Base-by-base conservation (phyloP, 352 stramenopile species). In the Phytophthora palmivora region DNA sequence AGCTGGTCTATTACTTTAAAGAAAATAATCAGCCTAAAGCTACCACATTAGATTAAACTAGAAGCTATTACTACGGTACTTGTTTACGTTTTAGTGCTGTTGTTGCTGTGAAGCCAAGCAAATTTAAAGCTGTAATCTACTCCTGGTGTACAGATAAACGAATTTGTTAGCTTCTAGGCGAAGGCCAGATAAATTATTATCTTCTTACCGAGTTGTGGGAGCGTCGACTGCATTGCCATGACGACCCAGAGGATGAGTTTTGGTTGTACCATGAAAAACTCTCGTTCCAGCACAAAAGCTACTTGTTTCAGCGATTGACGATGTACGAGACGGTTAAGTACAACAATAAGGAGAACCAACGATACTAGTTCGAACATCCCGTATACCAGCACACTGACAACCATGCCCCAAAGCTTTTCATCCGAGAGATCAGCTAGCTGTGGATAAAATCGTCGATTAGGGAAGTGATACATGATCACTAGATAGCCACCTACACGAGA, bases 361-460 rank as follows among this genome's bases (percentile, higher is more conserved):
- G 65, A 70, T 16, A 9, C 54, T 8, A 70, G 46, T 14, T 74
- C 59, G 0, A 74, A 38, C 30, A 53, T 10, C 10, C 53, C 51
- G 33, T 70, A 74, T 26, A 37, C n/a, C 22, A 66, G 15, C 12
- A 74, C 30, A 18, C 39, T 61, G 4, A 16, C 2, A n/a, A 61
- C 33, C n/a, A 38, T 71, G 16, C 28, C 0, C 38, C 36, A 47
- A 2, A 80, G 32, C 8, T 62, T 22, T 11, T 46, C 18, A 3
- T 43, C 15, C 10, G 34, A 57, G 11, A 64, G 43, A 51, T 37
- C 37, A 2, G 48, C 39, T 3, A 83, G 30, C 18, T 77, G 62
- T 14, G 58, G 44, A 16, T 74, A 74, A 55, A 61, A 79, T 38
- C 12, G 55, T 11, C 62, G 54, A 19, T 79, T 82, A 0, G 70